A percentile compares a stretch with the other conserved stretches of the same genome.
These are phyloP conservation scores for Prunus armeniaca DNA, from an alignment of 306 rosid genomes.

Conservation along the genomic window DNA sequence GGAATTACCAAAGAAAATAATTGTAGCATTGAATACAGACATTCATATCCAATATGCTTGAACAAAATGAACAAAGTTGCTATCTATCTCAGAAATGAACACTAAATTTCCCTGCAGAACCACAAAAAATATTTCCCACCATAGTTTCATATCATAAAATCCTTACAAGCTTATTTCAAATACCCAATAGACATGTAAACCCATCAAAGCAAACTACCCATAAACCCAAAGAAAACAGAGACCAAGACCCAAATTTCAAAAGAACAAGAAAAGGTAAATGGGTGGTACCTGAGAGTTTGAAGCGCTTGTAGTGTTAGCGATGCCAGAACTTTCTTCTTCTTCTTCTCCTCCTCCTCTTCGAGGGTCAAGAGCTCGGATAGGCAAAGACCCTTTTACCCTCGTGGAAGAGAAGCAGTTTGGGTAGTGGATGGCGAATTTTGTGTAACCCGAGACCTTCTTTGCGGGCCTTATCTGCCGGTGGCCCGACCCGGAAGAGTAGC, in stretches of 20 bases:
- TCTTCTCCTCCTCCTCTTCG: slow-evolving; percentile 22
- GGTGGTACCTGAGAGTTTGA: slow-evolving; percentile 39
- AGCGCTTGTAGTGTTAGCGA: not conserved
- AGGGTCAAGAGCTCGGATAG: slow-evolving; percentile 49
- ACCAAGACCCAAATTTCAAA: not conserved
- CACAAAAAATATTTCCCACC: too few species aligned
- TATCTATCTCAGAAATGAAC: too few species aligned
- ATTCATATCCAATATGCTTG: not conserved
- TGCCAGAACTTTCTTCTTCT: slow-evolving; percentile 14
- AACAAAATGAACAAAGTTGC: too few species aligned
- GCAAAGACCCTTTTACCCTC: slow-evolving; percentile 7
- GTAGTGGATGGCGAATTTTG: slow-evolving; percentile 17
- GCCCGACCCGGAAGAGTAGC: slow-evolving; percentile 16
- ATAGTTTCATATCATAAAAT: too few species aligned
- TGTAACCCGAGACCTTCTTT: slow-evolving; percentile 10
- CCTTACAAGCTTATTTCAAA: too few species aligned
- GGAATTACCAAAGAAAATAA: not conserved
- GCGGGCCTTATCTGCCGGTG: slow-evolving; percentile 9
- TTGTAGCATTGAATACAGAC: not conserved
- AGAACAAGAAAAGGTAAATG: not conserved
- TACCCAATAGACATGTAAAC: too few species aligned
- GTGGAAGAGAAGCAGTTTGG: slow-evolving; percentile 24
- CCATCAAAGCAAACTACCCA: too few species aligned
- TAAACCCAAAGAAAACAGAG: not conserved
- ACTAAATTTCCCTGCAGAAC: too few species aligned